Evolutionary conservation across 169 alveolate species (phyloP), one percentile per base, ranked within the genome.

Genomic region (Eimeria necatrix): DNA sequence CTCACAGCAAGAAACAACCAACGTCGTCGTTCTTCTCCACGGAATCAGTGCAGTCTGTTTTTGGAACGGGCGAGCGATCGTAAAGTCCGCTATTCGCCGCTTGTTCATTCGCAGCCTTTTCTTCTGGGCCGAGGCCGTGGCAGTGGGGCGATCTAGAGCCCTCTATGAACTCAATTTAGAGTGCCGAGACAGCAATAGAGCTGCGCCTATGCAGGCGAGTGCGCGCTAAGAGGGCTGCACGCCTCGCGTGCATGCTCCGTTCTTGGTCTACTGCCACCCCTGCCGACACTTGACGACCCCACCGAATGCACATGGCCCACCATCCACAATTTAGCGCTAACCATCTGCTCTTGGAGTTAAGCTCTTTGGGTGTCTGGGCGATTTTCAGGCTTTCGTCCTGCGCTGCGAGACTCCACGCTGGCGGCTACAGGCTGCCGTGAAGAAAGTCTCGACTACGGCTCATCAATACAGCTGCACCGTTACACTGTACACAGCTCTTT

Each of bases 231-330:
- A 60, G 92, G 92, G 92, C 92, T 84, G 92, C 92, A 59, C 92
- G 92, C 80, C 92, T 41, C 78, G 80, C 92, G 76, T 60, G 92
- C 92, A 84, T 84, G 92, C 92, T 84, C 48, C 56, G 49, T 59
- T 59, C 92, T 84, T 60, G 76, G 92, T 60, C 92, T 84, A 53
- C 92, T 84, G 92, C 92, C 92, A 84, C 92, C 92, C 92, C 92
- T 84, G 78, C 92, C 92, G 92, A 84, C 92, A 59, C 68, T 60
- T 14, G 81, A 56, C 92, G 92, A 84, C 92, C 91, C 91, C 91
- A 84, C 60, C 74, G 78, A 59, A 60, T 26, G 61, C 78, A 84
- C 32, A 60, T 78, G 24, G 78, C 59, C 61, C 61, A 32, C 80
- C 92, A 53, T 14, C 92, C 49, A 51, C 52, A 52, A 49, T 26